phyloP scores from a whole-genome alignment of 768 basidiomycete species.

The Suillus variegatus region DNA sequence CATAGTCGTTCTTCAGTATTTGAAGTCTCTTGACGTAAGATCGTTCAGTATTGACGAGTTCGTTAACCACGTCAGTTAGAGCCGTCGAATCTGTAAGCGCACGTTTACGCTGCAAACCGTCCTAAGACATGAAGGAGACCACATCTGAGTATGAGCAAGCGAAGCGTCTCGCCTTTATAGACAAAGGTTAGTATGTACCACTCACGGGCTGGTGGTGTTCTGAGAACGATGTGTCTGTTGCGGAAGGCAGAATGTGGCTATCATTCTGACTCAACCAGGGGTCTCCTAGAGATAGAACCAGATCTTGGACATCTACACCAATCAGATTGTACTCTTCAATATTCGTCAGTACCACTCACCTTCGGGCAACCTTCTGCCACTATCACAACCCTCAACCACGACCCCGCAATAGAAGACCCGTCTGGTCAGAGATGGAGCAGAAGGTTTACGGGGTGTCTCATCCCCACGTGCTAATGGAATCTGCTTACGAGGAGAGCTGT shows the following conservation, averaged over 20 bases:
- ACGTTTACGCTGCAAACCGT: slow-evolving; percentile 46
- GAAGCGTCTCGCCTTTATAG: slow-evolving; percentile 1
- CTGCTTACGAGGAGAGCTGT: slow-evolving; percentile 69
- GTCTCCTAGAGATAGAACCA: slow-evolving; percentile 76
- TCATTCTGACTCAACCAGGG: slow-evolving; percentile 56
- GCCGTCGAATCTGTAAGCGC: slow-evolving; percentile 65
- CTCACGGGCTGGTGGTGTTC: slow-evolving; percentile 47
- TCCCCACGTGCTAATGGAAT: slow-evolving; percentile 75
- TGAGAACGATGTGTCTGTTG: slow-evolving; percentile 38
- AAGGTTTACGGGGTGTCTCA: slow-evolving; percentile 48
- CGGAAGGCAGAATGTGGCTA: slow-evolving; percentile 46
- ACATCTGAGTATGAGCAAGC: slow-evolving; percentile 2
- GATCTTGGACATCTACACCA: slow-evolving; percentile 69
- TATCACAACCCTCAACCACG: slow-evolving; percentile 82
- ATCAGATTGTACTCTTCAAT: slow-evolving; percentile 13
- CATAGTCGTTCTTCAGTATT: slow-evolving; percentile 85
- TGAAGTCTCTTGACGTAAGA: slow-evolving; percentile 84
- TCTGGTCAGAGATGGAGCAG: slow-evolving; percentile 52
- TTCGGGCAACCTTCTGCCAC: slow-evolving; percentile 65
- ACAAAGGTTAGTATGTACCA: slow-evolving; percentile 12
- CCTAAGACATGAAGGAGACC: slow-evolving; percentile 22
- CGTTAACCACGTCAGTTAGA: slow-evolving; percentile 75
- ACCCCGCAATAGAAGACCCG: slow-evolving; percentile 91
- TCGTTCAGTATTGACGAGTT: slow-evolving; percentile 86
- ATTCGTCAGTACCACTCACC: slow-evolving; percentile 41